phyloP scores from a whole-genome alignment of 1,284 basidiomycete genomes.

The Mycosarcoma mackinlayi region DNA sequence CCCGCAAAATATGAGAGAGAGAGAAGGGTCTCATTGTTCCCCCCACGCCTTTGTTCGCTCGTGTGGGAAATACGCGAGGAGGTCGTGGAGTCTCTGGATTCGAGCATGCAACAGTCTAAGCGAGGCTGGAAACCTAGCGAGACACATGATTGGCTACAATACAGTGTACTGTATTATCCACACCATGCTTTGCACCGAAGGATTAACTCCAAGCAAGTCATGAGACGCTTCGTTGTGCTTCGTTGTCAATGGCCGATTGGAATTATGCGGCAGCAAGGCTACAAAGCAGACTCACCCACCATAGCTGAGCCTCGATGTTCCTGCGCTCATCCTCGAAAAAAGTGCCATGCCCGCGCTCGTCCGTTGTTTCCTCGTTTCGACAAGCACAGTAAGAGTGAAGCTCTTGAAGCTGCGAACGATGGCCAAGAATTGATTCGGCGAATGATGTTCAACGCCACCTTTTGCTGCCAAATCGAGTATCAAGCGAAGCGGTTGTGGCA shows the following conservation, averaged over 20 bases:
- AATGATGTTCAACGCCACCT: neutral
- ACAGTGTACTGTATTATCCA: no score
- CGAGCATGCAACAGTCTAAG: neutral
- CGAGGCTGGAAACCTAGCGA: slow-evolving; percentile 4
- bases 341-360: no score
- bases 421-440: neutral
- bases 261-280: neutral
- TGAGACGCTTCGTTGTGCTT: neutral
- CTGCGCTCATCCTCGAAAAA: no score
- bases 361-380: no score
- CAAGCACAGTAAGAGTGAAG: neutral
- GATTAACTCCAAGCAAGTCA: no score
- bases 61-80: neutral
- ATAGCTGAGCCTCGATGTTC: no score
- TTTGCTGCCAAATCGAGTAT: neutral
- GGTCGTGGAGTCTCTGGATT: neutral
- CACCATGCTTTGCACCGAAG: no score
- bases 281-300: no score
- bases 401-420: no score
- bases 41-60: slow-evolving; percentile 7
- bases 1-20: no score
- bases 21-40: neutral
- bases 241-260: neutral
- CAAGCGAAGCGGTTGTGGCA: no score
- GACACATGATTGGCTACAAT: slow-evolving; percentile 8